Conservation (phyloP, 305 asterid species). For the Euphrasia arctica region DNA sequence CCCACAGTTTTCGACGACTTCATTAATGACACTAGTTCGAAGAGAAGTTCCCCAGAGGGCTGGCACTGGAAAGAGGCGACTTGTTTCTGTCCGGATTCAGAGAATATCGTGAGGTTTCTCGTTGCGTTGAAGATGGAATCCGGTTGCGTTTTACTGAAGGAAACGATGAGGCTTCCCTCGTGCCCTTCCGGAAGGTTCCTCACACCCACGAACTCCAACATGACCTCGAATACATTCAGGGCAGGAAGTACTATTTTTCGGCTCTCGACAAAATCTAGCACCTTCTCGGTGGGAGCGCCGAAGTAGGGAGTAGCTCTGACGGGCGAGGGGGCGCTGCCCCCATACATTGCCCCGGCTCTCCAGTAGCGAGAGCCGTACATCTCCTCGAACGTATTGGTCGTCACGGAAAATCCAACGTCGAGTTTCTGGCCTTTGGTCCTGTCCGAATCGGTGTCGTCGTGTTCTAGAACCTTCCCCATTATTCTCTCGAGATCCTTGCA, state of each 20-base stretch:
- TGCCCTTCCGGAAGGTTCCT: constrained; percentile 7
- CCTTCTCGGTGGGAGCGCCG: constrained; percentile 32
- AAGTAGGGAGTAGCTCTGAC: constrained; percentile 56
- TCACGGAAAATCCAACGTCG: constrained; percentile 78
- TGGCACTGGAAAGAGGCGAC: constrained; percentile 6
- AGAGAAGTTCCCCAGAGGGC: background rate
- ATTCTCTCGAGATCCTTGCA: constrained; percentile 67
- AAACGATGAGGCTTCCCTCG: constrained; percentile 2
- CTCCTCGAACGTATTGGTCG: constrained; percentile 77
- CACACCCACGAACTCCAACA: background rate
- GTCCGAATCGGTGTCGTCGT: constrained; percentile 95
- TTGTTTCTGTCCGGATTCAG: constrained; percentile 1
- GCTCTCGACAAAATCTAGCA: constrained; percentile 30
- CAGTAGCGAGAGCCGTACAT: constrained; percentile 82
- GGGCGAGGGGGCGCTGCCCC: constrained; percentile 76
- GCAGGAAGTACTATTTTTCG: constrained; percentile 44
- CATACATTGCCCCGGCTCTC: constrained; percentile 96
- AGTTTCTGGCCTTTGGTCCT: constrained; percentile 90
- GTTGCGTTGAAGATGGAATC: constrained; percentile 1
- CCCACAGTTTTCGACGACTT: constrained; percentile 57
- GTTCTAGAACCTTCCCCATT: constrained; percentile 80
- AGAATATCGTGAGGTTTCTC: background rate
- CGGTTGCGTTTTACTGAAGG: constrained; percentile 1
- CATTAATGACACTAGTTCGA: constrained; percentile 5
- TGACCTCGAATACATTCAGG: constrained; percentile 47